A percentile compares a stretch with the other conserved stretches of the same genome.
Conservation (phyloP, 768 basidiomycete genomes). For the Mycena albidolilacea region DNA sequence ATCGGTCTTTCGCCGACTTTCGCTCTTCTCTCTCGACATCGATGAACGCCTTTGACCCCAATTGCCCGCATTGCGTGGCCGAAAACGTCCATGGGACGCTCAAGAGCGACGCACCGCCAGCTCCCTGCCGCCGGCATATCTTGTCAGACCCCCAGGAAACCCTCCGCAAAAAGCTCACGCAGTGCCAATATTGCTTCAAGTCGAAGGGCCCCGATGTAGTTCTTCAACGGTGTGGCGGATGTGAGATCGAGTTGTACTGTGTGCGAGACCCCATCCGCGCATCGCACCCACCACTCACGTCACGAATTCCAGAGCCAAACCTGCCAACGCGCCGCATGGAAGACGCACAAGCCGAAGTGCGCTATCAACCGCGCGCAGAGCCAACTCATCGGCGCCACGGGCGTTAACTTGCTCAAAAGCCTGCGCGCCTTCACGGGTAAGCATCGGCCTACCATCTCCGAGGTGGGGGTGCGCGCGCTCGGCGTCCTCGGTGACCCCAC, state of each 20-base stretch:
- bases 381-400: not conserved
- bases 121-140: constrained; percentile 13
- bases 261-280: not conserved
- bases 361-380: not conserved
- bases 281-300: not conserved
- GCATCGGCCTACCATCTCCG: constrained; percentile 18
- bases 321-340: constrained; percentile 10
- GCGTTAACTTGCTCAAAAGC: not conserved
- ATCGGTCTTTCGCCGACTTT: too few species aligned
- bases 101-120: constrained; percentile 2
- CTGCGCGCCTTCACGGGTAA: constrained; percentile 18
- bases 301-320: constrained; percentile 4
- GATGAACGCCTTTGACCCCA: not conserved
- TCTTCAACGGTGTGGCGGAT: not conserved
- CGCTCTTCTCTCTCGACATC: too few species aligned
- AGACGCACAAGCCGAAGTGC: constrained; percentile 15
- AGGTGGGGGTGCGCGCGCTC: constrained; percentile 5
- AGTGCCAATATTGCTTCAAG: constrained; percentile 23
- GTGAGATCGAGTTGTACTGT: constrained; percentile 2
- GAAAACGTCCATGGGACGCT: not conserved
- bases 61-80: not conserved
- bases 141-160: constrained; percentile 13
- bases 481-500: constrained; percentile 9
- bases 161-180: not conserved
- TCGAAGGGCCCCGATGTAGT: not conserved